Base-by-base conservation (phyloP, 1,284 basidiomycete genomes). In the Schizophyllum commune region DNA sequence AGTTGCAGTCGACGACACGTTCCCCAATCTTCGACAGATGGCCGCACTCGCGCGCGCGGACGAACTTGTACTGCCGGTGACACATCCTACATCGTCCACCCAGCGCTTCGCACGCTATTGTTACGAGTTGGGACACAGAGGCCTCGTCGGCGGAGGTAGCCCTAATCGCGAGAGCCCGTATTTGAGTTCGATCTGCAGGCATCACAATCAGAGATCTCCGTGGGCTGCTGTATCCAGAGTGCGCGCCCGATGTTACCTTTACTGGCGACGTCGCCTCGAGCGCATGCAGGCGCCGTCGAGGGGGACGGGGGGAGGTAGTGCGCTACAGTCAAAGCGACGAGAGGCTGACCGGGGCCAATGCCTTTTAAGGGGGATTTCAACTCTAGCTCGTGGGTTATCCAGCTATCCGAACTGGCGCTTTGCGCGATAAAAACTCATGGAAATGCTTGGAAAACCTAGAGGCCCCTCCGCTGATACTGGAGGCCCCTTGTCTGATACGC, bases 51-150 rank as follows among this genome's bases (percentile, higher is more conserved):
- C 68, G 72, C 65, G 77, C 80, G 68, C 74, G 77, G 63, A 71
- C 74, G 71, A 88, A 82, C 67, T 73, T 77, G 68, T 89, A 79
- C 61, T 75, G 75, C 64, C 85, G 80, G 72, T 84, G 81, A 75
- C 88, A 89, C 86, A 89, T 89, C 66, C 68, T 68, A 60, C 56
- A 58, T 70, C 69, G 68, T 71, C 73, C 65, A 68, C 66, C 65
- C 61, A 61, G 56, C 64, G 65, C 56, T 60, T 68, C 67, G 65
- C 65, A 63, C 66, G 67, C 65, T 68, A 47, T 69, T 65, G 63
- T 58, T 47, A 60, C 67, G 60, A 65, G 65, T 71, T 71, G 68
- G 72, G 76, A 70, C 70, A 73, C 71, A 70, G 15, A 11, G 27
- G 53, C 13, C 53, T 55, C 53, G 53, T 55, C 53, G 53, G 53